Base-by-base conservation (phyloP, 148 eudicot species). In the Chenopodium suecicum region DNA sequence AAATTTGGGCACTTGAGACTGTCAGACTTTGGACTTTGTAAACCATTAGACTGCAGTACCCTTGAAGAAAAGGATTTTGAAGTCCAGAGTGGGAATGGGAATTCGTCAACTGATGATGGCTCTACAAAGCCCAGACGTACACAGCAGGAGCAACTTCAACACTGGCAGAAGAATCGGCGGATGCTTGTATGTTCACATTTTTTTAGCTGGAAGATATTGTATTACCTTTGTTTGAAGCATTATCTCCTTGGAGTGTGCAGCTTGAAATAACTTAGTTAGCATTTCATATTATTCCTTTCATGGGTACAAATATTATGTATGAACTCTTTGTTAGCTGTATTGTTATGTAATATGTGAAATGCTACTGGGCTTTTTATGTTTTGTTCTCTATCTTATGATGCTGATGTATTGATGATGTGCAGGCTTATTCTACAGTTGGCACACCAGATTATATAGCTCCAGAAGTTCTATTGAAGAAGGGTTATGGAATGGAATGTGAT, bases 371-470 rank as follows among this genome's bases (percentile, higher is more conserved):
- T 2, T 27, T 41, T 17, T 56, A 19, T 25, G 70, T 46, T 79
- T 65, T 11, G 48, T 16, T 66, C 60, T 54, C 64, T 17, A 37
- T 77, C 83, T 82, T 82, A 75, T 73, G 46, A 73, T 74, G 74
- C 31, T 83, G 37, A 31, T 84, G 29, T 75, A 73, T 58, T 78
- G 82, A 50, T 70, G 82, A 78, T 31, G 37, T 87, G 83, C 93
- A 97, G 98, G 98, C 98, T 81, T 95, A 90, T 86, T 95, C 98
- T 56, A 95, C 98, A 14, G 98, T 95, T 79, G 97, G 98, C 50
- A 95, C 98, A 65, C 98, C 98, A 68, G 98, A 95, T 82, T 95
- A 95, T 86, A 95, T 95, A 84, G 98, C 98, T 70, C 98, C 98
- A 70, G 98, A 95, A 85, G 98, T 95, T 81, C 84, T 95, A 23